Conservation (phyloP, 352 stramenopile species). For the Globisporangium nodosum region DNA sequence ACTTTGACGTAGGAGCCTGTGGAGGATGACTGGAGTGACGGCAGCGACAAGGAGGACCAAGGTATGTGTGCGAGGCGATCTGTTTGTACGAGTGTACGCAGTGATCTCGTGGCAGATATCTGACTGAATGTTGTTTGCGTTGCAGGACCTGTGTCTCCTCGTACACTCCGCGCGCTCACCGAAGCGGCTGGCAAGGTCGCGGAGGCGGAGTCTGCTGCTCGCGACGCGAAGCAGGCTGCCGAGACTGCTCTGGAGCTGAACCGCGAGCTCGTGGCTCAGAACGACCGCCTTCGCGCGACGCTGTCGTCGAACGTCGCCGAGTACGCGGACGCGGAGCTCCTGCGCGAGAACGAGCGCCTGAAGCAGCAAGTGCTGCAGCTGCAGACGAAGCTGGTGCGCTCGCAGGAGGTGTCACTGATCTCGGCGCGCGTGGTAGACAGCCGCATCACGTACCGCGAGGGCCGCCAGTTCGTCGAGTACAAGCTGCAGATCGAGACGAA, state of each 20-base stretch:
- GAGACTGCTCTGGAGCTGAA: constrained; percentile 56
- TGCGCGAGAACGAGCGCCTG: constrained; percentile 64
- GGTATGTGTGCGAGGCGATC: constrained; percentile 11
- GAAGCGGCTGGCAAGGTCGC: constrained; percentile 71
- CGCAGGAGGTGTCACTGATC: constrained; percentile 61
- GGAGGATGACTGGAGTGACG: constrained; percentile 77
- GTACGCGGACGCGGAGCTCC: constrained; percentile 57
- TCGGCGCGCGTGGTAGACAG: constrained; percentile 66
- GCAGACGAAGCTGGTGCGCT: constrained; percentile 64
- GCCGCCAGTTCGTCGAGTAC: constrained; percentile 71
- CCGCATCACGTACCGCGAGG: constrained; percentile 61
- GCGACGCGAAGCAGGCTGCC: constrained; percentile 65
- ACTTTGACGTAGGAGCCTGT: constrained; percentile 69
- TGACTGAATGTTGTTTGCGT: background rate
- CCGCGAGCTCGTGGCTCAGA: constrained; percentile 52
- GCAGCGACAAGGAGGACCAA: constrained; percentile 53
- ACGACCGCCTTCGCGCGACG: constrained; percentile 56
- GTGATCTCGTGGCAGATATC: background rate
- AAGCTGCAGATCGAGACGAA: constrained; percentile 74
- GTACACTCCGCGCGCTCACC: constrained; percentile 55
- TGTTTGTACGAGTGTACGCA: background rate
- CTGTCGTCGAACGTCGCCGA: constrained; percentile 64
- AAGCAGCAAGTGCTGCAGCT: constrained; percentile 67
- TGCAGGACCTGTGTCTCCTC: constrained; percentile 45
- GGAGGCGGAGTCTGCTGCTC: constrained; percentile 58